Evolutionary conservation across 192 early-diverging fungal genomes (phyloP).

Genomic region (Gigaspora rosea): DNA sequence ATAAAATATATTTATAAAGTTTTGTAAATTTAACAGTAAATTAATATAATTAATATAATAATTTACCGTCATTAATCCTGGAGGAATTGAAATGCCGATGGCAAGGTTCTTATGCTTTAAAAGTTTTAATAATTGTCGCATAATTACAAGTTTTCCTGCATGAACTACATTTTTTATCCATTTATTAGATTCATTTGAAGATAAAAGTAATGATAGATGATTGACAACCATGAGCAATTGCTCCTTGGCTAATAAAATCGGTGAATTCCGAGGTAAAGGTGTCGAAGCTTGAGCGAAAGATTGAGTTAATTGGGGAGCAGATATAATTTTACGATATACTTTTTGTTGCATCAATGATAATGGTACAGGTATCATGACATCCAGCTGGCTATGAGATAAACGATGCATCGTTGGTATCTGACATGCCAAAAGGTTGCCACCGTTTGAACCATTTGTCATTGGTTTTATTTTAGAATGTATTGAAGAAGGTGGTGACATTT

Average conservation of each 20-base stretch:
- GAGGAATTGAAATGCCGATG: slow-evolving; percentile 2
- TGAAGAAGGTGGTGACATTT: not conserved
- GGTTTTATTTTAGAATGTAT: not conserved
- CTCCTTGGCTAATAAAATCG: not conserved
- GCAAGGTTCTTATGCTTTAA: not conserved
- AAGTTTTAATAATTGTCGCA: not conserved
- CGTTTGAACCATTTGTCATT: not conserved
- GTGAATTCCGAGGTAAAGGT: not conserved
- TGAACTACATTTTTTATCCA: not conserved
- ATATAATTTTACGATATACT: not conserved
- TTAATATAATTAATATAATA: not conserved
- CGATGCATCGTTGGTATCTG: not conserved
- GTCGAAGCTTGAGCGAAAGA: not conserved
- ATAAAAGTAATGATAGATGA: not conserved
- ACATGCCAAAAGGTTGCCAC: not conserved
- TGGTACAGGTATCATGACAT: slow-evolving; percentile 3
- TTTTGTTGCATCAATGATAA: slow-evolving; percentile 15
- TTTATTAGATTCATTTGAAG: not conserved
- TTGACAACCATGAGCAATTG: slow-evolving; percentile 11
- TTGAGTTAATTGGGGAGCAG: not conserved
- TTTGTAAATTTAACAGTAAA: not conserved
- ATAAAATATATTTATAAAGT: not conserved
- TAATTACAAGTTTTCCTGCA: not conserved
- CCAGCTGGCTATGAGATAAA: too few relatives aligned
- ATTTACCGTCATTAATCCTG: slow-evolving; percentile 17